Percentiles rank a stretch among this genome's conserved stretches.
These are phyloP conservation scores for Exophiala lecanii-corni DNA, from an alignment of 2,329 filamentous ascomycete species.

Conservation along the genomic window DNA sequence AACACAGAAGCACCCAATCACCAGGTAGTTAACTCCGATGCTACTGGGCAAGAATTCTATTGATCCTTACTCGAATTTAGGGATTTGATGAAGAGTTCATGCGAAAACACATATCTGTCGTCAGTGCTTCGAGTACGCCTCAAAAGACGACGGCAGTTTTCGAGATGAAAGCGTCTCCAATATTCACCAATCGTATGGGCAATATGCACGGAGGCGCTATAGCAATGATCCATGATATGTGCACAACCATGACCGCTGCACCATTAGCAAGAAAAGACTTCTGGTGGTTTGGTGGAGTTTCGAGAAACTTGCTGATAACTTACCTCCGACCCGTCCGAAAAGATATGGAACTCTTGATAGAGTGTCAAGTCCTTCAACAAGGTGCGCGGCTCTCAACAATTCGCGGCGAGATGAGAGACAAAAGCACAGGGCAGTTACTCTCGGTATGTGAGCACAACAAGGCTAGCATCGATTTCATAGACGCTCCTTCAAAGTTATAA, in stretches of 20 bases:
- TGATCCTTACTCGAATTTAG: too few relatives aligned
- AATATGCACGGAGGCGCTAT: conserved; percentile 15
- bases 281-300: conserved; percentile 15
- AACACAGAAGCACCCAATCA: conserved; percentile 1
- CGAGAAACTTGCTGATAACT: conserved; percentile 12
- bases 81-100: conserved; percentile 17
- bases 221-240: conserved; percentile 15
- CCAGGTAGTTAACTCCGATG: too few relatives aligned
- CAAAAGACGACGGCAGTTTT: conserved; percentile 9
- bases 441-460: conserved; percentile 17
- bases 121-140: conserved; percentile 8
- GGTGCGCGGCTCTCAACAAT: conserved; percentile 11
- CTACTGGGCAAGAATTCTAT: too few relatives aligned
- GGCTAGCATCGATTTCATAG: conserved; percentile 11
- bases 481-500: conserved; percentile 4
- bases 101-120: conserved; percentile 9
- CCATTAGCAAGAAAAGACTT: conserved; percentile 14
- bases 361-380: conserved; percentile 14
- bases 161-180: conserved; percentile 13
- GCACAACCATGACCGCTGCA: conserved; percentile 14
- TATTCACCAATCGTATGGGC: conserved; percentile 15
- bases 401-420: conserved; percentile 10
- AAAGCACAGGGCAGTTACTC: conserved; percentile 9
- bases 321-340: conserved; percentile 14
- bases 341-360: conserved; percentile 8